Evolutionary conservation across 2,329 filamentous ascomycete species (phyloP).

Genomic region (Colletotrichum sojae): DNA sequence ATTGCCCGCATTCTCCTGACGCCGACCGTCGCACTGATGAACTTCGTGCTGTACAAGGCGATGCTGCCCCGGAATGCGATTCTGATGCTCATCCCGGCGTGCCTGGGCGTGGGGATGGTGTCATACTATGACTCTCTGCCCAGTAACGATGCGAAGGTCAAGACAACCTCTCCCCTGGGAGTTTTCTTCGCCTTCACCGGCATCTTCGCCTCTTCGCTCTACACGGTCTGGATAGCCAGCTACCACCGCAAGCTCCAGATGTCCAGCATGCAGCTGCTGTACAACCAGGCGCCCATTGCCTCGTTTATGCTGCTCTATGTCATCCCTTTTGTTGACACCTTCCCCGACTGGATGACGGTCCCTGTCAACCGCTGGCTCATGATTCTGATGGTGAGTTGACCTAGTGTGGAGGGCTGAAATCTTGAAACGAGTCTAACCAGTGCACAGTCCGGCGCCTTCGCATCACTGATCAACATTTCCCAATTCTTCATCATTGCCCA

Average conservation of each 20-base stretch:
- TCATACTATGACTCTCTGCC: constrained; percentile 78
- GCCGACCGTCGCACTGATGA: constrained; percentile 75
- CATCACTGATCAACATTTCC: constrained; percentile 75
- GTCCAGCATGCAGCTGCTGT: constrained; percentile 78
- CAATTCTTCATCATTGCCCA: constrained; percentile 75
- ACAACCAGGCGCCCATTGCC: constrained; percentile 77
- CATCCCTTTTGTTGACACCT: constrained; percentile 76
- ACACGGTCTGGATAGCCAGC: constrained; percentile 78
- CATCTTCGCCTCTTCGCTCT: constrained; percentile 76
- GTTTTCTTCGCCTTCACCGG: constrained; percentile 75
- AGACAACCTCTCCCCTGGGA: constrained; percentile 71
- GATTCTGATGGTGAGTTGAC: constrained; percentile 73
- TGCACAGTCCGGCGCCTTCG: constrained; percentile 71
- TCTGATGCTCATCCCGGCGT: constrained; percentile 71
- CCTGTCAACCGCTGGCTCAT: constrained; percentile 67
- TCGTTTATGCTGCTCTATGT: constrained; percentile 74
- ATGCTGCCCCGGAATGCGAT: constrained; percentile 69
- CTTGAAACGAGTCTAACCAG: background rate
- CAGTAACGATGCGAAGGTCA: constrained; percentile 60
- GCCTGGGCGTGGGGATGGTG: constrained; percentile 74
- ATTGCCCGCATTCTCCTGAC: constrained; percentile 77
- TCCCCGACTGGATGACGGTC: constrained; percentile 69
- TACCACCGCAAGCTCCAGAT: constrained; percentile 77
- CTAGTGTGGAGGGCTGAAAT: constrained; percentile 58
- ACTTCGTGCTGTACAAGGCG: constrained; percentile 72